Evolutionary conservation across 2,329 filamentous ascomycete genomes (phyloP), one percentile per base, ranked within the genome.

Genomic region (Paraphaeosphaeria minitans): DNA sequence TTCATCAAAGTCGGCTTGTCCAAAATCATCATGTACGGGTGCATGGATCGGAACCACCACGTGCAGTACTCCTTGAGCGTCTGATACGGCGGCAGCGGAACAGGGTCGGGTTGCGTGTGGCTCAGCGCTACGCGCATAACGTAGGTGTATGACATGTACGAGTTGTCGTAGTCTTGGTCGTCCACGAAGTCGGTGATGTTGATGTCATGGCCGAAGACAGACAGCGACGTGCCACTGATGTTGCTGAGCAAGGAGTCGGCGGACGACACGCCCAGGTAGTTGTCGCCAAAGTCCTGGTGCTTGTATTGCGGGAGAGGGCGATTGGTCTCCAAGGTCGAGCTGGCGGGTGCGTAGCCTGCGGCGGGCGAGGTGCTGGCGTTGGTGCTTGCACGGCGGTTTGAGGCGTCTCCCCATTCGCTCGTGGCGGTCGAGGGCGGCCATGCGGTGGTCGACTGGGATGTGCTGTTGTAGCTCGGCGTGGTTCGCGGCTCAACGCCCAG

Each of bases 161-260:
- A 66, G 72, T 77, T 60, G 74, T 78, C 58, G 77, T 85, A 78
- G 19, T 90, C 88, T 73, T 86, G 82, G 60, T 92, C 89, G 1
- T 83, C 86, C 48, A 88, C 84, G 68, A 91, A 92, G 46, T 89
- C 86, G 13, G 89, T 87, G 43, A 94, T 85, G 74, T 96, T 90
- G 67, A 95, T 89, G 47, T 90, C 89, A 66, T 89, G 90, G 35
- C 91, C 92, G 43, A 95, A 85, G 54, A 96, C 86, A 1, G 90
- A 88, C n/a, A 95, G 80, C 9, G 85, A 87, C 0, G 89, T 93
- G 48, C 90, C 91, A 67, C 89, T 88, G 70, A 93, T 89, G 8
- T 89, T 88, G 75, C 87, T 91, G 39, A 93, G 77, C 52, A 87
- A 85, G 9, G 85, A 84, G 65, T 85, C 86, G 56, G 89, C 86